These are phyloP conservation scores for Suillus weaverae DNA, from an alignment of 768 basidiomycete species.

Conservation along the genomic window DNA sequence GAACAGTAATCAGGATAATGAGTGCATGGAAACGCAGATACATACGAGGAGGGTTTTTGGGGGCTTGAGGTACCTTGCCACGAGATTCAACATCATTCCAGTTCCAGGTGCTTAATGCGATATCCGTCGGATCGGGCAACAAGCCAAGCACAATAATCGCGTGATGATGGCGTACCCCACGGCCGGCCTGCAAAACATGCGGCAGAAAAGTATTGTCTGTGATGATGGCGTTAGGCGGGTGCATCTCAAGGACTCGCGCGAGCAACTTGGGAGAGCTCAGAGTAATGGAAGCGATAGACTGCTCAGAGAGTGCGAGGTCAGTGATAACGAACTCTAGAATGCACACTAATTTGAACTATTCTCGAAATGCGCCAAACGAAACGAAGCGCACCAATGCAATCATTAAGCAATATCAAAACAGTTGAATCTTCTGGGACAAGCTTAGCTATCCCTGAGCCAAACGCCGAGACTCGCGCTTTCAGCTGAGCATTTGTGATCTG, in stretches of 20 bases:
- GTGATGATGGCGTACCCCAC: constrained; percentile 19
- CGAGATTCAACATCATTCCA: constrained; percentile 75
- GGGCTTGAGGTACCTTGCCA: constrained; percentile 47
- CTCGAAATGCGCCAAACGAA: background rate
- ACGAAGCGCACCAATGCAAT: constrained; percentile 60
- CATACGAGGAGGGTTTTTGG: constrained; percentile 55
- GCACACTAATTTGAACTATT: constrained; percentile 6
- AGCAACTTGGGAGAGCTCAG: constrained; percentile 62
- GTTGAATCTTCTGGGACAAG: constrained; percentile 59
- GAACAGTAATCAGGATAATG: background rate
- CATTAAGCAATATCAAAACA: constrained; percentile 77
- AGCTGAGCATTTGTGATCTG: constrained; percentile 77
- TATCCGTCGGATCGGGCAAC: constrained; percentile 17
- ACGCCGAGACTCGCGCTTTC: constrained; percentile 65
- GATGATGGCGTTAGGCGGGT: constrained; percentile 74
- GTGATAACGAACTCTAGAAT: constrained; percentile 70
- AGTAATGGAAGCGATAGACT: constrained; percentile 69
- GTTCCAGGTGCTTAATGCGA: too few species aligned
- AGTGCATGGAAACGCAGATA: constrained; percentile 9
- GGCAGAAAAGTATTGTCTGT: constrained; percentile 66
- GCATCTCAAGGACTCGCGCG: constrained; percentile 58
- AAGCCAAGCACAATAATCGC: constrained; percentile 77
- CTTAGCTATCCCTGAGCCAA: constrained; percentile 71
- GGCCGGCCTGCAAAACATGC: constrained; percentile 35
- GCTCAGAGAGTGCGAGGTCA: constrained; percentile 75